These are phyloP conservation scores for Lizonia empirigonia DNA, from an alignment of 2,329 filamentous ascomycete genomes.

Conservation along the genomic window DNA sequence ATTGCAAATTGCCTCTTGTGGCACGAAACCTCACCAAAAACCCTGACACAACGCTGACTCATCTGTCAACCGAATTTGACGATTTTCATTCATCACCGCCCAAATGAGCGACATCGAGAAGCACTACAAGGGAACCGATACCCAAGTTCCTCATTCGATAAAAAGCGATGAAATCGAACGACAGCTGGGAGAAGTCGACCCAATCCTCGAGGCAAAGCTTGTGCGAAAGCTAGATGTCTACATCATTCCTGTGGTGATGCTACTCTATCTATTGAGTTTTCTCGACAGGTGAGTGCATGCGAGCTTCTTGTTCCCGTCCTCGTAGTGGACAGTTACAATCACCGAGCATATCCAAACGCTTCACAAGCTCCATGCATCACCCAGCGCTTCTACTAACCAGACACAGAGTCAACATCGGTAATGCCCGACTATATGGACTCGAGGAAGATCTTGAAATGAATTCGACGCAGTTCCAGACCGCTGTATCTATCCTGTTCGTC, in stretches of 20 bases:
- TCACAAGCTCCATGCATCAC: neutral
- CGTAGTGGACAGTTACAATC: neutral
- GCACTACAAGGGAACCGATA: constrained; percentile 20
- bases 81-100: neutral
- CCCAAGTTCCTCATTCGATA: constrained; percentile 18
- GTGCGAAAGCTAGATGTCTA: constrained; percentile 68
- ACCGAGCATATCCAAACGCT: neutral
- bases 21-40: neutral
- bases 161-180: constrained; percentile 34
- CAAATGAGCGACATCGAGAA: constrained; percentile 41
- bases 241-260: constrained; percentile 70
- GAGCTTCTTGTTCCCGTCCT: neutral
- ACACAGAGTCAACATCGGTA: constrained; percentile 69
- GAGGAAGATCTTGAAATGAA: constrained; percentile 66
- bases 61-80: constrained; percentile 5
- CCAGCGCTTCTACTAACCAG: constrained; percentile 14
- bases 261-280: constrained; percentile 76
- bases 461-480: constrained; percentile 70
- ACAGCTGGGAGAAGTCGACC: constrained; percentile 43
- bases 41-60: constrained; percentile 6
- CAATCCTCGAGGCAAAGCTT: constrained; percentile 59
- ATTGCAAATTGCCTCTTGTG: neutral
- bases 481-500: constrained; percentile 53
- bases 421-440: constrained; percentile 67
- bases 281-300: constrained; percentile 65